A percentile compares a stretch with the other conserved stretches of the same genome.
Evolutionary conservation across 768 basidiomycete species (phyloP).

Genomic region (Pholiota conissans): DNA sequence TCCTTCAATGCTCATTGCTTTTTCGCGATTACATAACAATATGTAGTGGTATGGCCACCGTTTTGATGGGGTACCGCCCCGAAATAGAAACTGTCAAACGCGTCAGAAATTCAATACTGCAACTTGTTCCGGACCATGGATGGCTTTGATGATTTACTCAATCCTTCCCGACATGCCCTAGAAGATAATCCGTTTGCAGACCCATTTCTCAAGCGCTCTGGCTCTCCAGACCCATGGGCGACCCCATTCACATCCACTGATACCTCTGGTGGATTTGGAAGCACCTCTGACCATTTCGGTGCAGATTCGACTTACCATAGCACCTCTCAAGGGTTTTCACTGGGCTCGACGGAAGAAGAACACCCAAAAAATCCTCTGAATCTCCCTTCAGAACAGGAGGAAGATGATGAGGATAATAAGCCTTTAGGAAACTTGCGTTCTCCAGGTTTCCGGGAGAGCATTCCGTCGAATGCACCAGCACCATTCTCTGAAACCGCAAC

Average conservation of each 20-base stretch:
- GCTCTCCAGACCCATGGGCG: conserved; percentile 78
- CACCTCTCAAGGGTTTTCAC: conserved; percentile 23
- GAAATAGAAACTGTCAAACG: conserved; percentile 7
- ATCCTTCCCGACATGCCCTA: conserved; percentile 56
- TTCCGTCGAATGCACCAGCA: conserved; percentile 26
- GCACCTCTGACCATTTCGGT: conserved; percentile 20
- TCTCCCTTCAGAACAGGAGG: conserved; percentile 25
- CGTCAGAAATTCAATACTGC: not conserved
- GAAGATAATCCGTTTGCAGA: conserved; percentile 78
- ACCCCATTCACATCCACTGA: conserved; percentile 47
- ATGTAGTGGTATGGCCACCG: no score
- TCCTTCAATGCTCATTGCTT: no score
- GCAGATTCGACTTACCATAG: conserved; percentile 21
- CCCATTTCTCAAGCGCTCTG: conserved; percentile 66
- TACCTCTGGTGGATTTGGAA: conserved; percentile 29
- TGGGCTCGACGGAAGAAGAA: conserved; percentile 13
- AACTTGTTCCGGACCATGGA: conserved; percentile 48
- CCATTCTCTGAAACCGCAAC: conserved; percentile 44
- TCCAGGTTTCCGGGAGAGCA: conserved; percentile 58
- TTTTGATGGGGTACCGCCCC: not conserved
- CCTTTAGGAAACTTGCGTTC: conserved; percentile 29
- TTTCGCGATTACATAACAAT: no score
- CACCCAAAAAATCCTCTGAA: conserved; percentile 32
- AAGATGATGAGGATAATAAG: conserved; percentile 37
- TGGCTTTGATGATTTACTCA: conserved; percentile 75